Percentiles rank a stretch among this genome's conserved stretches.
phyloP scores from a whole-genome alignment of 2,329 filamentous ascomycete genomes.

The Phialocephala sp. region DNA sequence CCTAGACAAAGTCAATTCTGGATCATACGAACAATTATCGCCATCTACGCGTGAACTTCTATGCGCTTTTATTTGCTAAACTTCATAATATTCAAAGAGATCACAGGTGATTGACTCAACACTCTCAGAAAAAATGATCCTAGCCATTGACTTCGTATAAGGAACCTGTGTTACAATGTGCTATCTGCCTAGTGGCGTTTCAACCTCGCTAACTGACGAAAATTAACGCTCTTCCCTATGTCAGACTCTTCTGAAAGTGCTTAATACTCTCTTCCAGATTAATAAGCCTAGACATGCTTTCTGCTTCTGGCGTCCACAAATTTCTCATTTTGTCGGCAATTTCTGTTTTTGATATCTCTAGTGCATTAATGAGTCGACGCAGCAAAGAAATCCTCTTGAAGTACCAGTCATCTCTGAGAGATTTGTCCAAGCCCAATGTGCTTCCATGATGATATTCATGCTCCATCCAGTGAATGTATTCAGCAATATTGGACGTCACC shows the following conservation, averaged over 20 bases:
- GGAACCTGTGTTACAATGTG: not conserved
- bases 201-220: not conserved
- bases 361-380: constrained; percentile 7
- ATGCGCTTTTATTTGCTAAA: not conserved
- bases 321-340: constrained; percentile 12
- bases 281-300: constrained; percentile 4
- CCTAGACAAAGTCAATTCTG: too few species aligned
- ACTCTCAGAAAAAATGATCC: constrained; percentile 6
- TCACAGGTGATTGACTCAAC: constrained; percentile 2
- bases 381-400: constrained; percentile 15
- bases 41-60: not conserved
- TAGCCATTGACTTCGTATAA: not conserved
- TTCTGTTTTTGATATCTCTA: constrained; percentile 13
- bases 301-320: not conserved
- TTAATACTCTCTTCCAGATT: constrained; percentile 14
- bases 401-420: constrained; percentile 12
- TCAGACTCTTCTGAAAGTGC: constrained; percentile 7
- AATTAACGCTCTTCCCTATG: constrained; percentile 1
- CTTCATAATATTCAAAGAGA: not conserved
- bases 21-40: too few species aligned
- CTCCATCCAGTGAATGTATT: constrained; percentile 16
- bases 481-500: not conserved
- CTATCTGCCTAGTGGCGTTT: not conserved
- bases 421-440: constrained; percentile 7
- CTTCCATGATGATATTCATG: constrained; percentile 16